Evolutionary conservation across 805 yeast species (phyloP).

Genomic region (Candida corydali): DNA sequence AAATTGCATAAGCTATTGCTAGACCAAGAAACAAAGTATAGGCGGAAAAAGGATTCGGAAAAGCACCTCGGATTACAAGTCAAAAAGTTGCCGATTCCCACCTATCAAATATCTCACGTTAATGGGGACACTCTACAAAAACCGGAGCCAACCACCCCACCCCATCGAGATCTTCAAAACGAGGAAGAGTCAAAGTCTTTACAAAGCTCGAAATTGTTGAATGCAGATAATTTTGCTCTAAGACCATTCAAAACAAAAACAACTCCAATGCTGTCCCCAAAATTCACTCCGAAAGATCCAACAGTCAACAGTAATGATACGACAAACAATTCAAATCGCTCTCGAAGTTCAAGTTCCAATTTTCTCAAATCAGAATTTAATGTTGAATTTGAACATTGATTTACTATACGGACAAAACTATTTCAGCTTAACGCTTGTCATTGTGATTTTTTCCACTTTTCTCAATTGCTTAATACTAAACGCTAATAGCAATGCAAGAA

Average conservation of each 20-base stretch:
- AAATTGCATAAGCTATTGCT: slow-evolving; percentile 18
- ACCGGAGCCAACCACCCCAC: not conserved
- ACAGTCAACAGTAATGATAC: not conserved
- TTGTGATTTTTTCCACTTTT: slow-evolving; percentile 68
- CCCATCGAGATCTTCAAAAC: not conserved
- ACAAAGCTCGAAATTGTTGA: slow-evolving; percentile 19
- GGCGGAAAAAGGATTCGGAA: slow-evolving; percentile 28
- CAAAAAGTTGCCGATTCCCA: slow-evolving; percentile 6
- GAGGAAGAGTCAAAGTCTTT: not conserved
- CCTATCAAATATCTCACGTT: not conserved
- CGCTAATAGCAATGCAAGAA: slow-evolving; percentile 43
- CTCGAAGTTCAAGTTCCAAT: slow-evolving; percentile 13
- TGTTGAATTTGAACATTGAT: slow-evolving; percentile 23
- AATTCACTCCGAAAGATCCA: slow-evolving; percentile 33
- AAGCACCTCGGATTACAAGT: slow-evolving; percentile 1
- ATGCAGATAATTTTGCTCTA: slow-evolving; percentile 29
- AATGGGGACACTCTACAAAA: not conserved
- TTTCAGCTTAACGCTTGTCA: slow-evolving; percentile 37
- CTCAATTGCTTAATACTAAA: slow-evolving; percentile 55
- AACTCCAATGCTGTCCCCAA: slow-evolving; percentile 39
- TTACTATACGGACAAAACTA: not conserved
- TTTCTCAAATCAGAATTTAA: slow-evolving; percentile 22
- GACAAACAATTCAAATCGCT: not conserved
- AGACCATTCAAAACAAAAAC: slow-evolving; percentile 39
- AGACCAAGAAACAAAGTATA: slow-evolving; percentile 24